These are phyloP conservation scores for Aspergillus quadrilineatus DNA, from an alignment of 2,329 filamentous ascomycete genomes.

Conservation along the genomic window DNA sequence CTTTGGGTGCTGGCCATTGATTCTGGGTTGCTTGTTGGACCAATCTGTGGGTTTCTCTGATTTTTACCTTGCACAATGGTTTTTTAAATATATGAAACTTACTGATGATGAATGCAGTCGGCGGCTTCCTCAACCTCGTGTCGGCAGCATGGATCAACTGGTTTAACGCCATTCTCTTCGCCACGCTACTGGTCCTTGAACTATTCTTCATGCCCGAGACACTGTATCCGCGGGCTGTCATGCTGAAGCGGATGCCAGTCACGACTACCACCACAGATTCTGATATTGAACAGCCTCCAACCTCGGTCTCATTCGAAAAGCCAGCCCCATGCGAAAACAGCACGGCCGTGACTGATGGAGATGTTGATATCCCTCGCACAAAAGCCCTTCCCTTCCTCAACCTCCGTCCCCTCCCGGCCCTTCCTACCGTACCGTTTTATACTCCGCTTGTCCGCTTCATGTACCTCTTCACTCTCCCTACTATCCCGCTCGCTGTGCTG, in stretches of 20 bases:
- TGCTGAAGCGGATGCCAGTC: slow-evolving; percentile 43
- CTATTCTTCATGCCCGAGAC: slow-evolving; percentile 56
- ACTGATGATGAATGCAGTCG: slow-evolving; percentile 37
- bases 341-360: not conserved
- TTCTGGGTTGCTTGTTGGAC: slow-evolving; percentile 51
- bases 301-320: not conserved
- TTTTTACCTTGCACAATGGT: not conserved
- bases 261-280: not conserved
- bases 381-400: slow-evolving; percentile 49
- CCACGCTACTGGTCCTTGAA: slow-evolving; percentile 48
- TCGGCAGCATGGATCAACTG: slow-evolving; percentile 55
- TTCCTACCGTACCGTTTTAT: slow-evolving; percentile 53
- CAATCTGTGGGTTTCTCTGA: slow-evolving; percentile 39
- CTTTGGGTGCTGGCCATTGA: slow-evolving; percentile 60
- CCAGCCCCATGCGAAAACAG: not conserved
- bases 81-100: not conserved
- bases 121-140: slow-evolving; percentile 53
- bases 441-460: slow-evolving; percentile 49
- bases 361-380: slow-evolving; percentile 36
- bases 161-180: slow-evolving; percentile 56
- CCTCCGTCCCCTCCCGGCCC: slow-evolving; percentile 48
- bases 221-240: slow-evolving; percentile 54
- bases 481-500: slow-evolving; percentile 48
- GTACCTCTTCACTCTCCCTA: slow-evolving; percentile 49
- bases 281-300: slow-evolving; percentile 29